Evolutionary conservation across 164 flowering plant genomes (phyloP).

Genomic region (Magnolia changhungtana): DNA sequence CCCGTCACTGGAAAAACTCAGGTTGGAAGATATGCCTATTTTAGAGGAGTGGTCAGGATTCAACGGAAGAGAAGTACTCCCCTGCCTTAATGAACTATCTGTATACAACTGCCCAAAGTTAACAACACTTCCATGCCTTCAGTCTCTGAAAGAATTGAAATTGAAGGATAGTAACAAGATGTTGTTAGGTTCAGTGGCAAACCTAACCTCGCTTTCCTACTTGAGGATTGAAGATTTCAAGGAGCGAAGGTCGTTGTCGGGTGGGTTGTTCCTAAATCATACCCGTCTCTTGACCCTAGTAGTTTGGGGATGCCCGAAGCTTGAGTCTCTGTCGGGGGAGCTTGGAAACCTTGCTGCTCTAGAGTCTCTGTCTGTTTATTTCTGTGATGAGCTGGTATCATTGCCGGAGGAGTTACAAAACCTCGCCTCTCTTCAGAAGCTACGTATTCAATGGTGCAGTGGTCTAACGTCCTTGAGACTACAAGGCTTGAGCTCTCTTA

Average conservation of each 20-base stretch:
- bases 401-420: too few relatives aligned
- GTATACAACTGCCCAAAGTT: constrained; percentile 15
- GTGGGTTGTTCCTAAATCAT: too few relatives aligned
- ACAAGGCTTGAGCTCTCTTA: not conserved
- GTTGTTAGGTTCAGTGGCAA: too few relatives aligned
- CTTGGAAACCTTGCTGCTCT: too few relatives aligned
- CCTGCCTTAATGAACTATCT: constrained; percentile 1
- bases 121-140: constrained; percentile 4
- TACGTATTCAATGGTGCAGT: not conserved
- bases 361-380: too few relatives aligned
- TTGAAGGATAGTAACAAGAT: not conserved
- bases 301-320: too few relatives aligned
- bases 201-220: too few relatives aligned
- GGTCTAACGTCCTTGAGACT: not conserved
- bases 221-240: too few relatives aligned
- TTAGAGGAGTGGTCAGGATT: constrained; percentile 13
- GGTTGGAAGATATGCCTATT: not conserved
- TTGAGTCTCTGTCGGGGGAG: too few relatives aligned
- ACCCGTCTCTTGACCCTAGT: too few relatives aligned
- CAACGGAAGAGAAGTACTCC: not conserved
- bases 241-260: too few relatives aligned
- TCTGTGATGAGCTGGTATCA: too few relatives aligned
- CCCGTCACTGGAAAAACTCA: constrained; percentile 10
- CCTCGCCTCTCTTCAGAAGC: not conserved
- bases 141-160: not conserved